Evolutionary conservation across 2,329 filamentous ascomycete genomes (phyloP).

Genomic region (Trichophyton simii): DNA sequence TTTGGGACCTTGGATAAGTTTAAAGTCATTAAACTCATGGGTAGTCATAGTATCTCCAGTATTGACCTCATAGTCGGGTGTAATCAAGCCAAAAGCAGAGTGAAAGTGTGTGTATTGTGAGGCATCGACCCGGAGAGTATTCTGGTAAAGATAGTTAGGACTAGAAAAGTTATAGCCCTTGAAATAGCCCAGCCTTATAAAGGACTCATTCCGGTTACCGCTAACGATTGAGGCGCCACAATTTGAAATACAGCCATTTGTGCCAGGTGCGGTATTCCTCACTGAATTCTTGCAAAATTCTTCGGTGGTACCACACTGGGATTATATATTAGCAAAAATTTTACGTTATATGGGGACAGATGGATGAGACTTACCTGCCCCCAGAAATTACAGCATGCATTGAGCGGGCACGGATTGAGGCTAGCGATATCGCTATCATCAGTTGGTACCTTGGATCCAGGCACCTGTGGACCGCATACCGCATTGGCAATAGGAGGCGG

Average conservation of each 20-base stretch:
- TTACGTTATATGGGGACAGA: slow-evolving; percentile 32
- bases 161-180: slow-evolving; percentile 19
- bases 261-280: background rate
- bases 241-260: background rate
- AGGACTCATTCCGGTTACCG: slow-evolving; percentile 14
- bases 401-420: slow-evolving; percentile 38
- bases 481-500: slow-evolving; percentile 29
- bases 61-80: slow-evolving; percentile 25
- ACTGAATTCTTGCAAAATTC: slow-evolving; percentile 21
- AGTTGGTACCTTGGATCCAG: slow-evolving; percentile 25
- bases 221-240: background rate
- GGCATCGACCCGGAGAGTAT: slow-evolving; percentile 14
- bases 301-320: slow-evolving; percentile 8
- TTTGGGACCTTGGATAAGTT: background rate
- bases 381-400: slow-evolving; percentile 31
- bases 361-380: slow-evolving; percentile 31
- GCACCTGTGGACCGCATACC: slow-evolving; percentile 36
- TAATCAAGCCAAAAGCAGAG: slow-evolving; percentile 25
- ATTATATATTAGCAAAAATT: slow-evolving; percentile 24
- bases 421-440: slow-evolving; percentile 29
- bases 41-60: slow-evolving; percentile 20
- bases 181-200: slow-evolving; percentile 21
- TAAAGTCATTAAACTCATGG: slow-evolving; percentile 11
- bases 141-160: slow-evolving; percentile 22
- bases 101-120: slow-evolving; percentile 19